phyloP scores from a whole-genome alignment of 163 green algal genomes.

The Scenedesmus sp. region DNA sequence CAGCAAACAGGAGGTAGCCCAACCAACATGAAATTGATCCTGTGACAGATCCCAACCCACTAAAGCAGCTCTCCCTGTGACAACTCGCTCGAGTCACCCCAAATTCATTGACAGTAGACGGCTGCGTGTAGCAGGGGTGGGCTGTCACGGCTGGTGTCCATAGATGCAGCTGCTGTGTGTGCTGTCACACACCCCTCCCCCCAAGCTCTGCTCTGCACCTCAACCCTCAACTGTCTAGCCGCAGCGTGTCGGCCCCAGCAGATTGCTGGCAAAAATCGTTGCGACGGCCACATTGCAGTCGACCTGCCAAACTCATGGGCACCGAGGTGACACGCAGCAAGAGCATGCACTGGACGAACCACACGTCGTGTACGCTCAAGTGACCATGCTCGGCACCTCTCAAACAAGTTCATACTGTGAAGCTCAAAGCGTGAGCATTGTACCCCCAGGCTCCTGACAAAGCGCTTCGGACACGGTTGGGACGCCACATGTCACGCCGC shows the following conservation, averaged over 20 bases:
- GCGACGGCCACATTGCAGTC: background rate
- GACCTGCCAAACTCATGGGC: no score
- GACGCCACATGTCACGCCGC: background rate
- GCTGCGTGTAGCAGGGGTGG: background rate
- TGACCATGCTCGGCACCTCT: background rate
- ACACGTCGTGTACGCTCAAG: no score
- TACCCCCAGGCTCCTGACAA: background rate
- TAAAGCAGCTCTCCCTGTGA: background rate
- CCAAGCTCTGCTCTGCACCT: background rate
- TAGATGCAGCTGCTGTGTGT: background rate
- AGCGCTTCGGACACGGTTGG: background rate
- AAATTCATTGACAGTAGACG: background rate
- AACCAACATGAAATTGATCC: background rate
- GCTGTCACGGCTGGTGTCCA: background rate
- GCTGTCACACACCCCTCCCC: background rate
- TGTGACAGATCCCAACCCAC: no score
- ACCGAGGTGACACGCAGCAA: no score
- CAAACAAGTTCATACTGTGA: no score
- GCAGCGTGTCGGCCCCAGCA: background rate
- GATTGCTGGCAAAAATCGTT: background rate
- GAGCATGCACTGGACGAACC: no score
- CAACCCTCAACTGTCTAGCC: background rate
- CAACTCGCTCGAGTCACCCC: background rate
- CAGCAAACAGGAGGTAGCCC: background rate
- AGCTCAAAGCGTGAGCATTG: background rate